Evolutionary conservation across 179 eudicot genomes (phyloP).

Genomic region (Pouteria campechiana): DNA sequence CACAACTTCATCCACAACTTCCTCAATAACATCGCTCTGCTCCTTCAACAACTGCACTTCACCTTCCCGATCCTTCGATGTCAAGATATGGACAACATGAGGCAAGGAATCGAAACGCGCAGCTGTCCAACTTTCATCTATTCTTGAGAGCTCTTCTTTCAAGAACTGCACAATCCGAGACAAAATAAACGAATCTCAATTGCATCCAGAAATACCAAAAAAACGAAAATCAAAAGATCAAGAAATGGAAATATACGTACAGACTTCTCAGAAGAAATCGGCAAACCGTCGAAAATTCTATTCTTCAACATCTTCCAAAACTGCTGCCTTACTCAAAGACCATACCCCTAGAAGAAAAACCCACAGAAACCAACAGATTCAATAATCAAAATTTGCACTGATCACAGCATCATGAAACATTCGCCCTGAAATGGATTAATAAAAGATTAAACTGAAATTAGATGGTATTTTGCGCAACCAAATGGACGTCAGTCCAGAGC

Average conservation of each 20-base stretch:
- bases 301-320: too few species aligned
- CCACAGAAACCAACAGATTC: too few species aligned
- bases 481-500: too few species aligned
- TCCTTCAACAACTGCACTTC: slow-evolving; percentile 66
- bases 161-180: slow-evolving; percentile 38
- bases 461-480: too few species aligned
- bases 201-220: background rate
- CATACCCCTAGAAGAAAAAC: too few species aligned
- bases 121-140: slow-evolving; percentile 91
- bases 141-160: slow-evolving; percentile 59
- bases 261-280: slow-evolving; percentile 63
- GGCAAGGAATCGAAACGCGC: slow-evolving; percentile 94
- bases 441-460: too few species aligned
- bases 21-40: slow-evolving; percentile 86
- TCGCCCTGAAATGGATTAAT: too few species aligned
- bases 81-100: slow-evolving; percentile 88
- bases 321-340: too few species aligned
- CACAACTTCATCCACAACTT: slow-evolving; percentile 97
- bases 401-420: too few species aligned
- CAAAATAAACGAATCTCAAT: background rate
- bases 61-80: slow-evolving; percentile 83
- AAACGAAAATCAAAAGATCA: background rate
- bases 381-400: too few species aligned
- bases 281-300: slow-evolving; percentile 70
- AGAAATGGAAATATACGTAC: slow-evolving; percentile 19